Evolutionary conservation across 192 early-diverging fungal species (phyloP), one percentile per base, ranked within the genome.

Genomic region (Backusella sp.): DNA sequence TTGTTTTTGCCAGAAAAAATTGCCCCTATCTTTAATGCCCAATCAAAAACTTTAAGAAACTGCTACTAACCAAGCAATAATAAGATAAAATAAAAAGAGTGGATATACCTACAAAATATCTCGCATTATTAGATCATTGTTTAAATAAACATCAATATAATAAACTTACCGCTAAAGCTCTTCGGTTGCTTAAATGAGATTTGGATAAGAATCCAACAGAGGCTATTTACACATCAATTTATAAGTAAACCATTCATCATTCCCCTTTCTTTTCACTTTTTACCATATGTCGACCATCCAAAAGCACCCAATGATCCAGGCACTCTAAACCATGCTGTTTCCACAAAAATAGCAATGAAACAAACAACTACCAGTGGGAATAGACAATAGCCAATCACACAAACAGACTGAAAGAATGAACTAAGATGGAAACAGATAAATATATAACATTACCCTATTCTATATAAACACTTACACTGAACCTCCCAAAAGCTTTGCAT

Each of bases 331-430:
- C 92, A 87, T 44, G 96, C 81, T 66, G 87, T 83, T 35, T 82
- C 70, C 1, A 90, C 87, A 72, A 96, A 85, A 36, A 95, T 83
- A 1, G 91, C 80, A 6, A 96, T 77, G 19, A 97, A 78, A 28
- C 94, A 90, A 34, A 91, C 94, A 28, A 95, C 80, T 1, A 95
- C 92, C 73, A 99, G 85, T 9, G 97, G 97, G 75, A 97, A 99
- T 71, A 98, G 84, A 82, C 97, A 99, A 85, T 99, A 99, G 8
- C 97, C 96, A 68, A 99, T 87, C 17, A 96, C 93, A 83, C 97
- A 99, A 7, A 99, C 95, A 76, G 91, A 93, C 77, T 99, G 97
- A 82, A 97, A 97, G 77, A 99, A 98, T 9, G 97, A 99, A 9
- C 93, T 95, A 80, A 32, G 56, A 44, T 28, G 8, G 36, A 14